A percentile compares a stretch with the other conserved stretches of the same genome.
These are phyloP conservation scores for Coemansia sp. DNA, from an alignment of 192 early-diverging fungal genomes.

Conservation along the genomic window DNA sequence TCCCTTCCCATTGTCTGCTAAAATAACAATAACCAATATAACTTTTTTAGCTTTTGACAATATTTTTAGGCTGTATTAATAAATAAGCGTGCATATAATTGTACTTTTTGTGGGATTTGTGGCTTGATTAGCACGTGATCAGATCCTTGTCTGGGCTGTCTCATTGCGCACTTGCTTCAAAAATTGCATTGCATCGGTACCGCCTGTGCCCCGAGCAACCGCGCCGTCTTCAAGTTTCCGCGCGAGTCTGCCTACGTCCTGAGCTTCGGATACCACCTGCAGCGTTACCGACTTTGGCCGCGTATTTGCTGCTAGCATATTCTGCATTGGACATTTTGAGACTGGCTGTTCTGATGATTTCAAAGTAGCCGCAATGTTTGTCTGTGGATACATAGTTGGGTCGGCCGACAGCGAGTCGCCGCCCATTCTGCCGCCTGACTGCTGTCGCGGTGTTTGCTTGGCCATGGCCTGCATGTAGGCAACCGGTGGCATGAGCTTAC, in stretches of 20 bases:
- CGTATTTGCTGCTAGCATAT: neutral
- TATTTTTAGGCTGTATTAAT: neutral
- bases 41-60: no score
- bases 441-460: neutral
- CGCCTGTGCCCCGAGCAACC: constrained; percentile 74
- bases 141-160: constrained; percentile 58
- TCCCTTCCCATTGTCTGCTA: neutral
- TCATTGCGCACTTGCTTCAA: constrained; percentile 86
- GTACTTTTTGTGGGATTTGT: neutral
- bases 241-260: constrained; percentile 50
- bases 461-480: constrained; percentile 15
- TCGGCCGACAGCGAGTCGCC: constrained; percentile 50
- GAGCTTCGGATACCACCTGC: neutral
- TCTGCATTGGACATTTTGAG: constrained; percentile 3
- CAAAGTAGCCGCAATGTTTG: constrained; percentile 21
- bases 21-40: neutral
- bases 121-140: neutral
- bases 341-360: neutral
- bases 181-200: constrained; percentile 89
- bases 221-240: constrained; percentile 58
- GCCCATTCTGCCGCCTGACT: constrained; percentile 34
- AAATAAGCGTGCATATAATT: neutral
- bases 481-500: constrained; percentile 19
- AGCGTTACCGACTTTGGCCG: constrained; percentile 1
- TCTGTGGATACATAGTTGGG: constrained; percentile 52